Percentiles rank a stretch among this genome's conserved stretches.
phyloP scores from a whole-genome alignment of 2,329 filamentous ascomycete species.

The Trichothecium sympodiale region DNA sequence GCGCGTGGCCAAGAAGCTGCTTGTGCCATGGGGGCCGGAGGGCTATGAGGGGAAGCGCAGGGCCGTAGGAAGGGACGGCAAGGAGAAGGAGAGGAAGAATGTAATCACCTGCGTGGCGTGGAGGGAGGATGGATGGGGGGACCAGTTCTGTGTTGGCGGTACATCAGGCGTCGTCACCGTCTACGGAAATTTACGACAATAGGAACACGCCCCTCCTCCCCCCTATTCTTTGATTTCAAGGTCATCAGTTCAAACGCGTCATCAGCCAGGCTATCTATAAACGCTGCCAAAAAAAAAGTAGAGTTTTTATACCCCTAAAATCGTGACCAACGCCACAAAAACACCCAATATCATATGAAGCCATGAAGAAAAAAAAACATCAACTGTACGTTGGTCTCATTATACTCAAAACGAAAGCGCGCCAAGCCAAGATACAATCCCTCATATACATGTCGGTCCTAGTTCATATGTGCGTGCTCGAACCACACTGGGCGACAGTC shows the following conservation, averaged over 20 bases:
- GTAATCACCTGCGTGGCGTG: conserved; percentile 52
- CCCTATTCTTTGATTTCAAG: not conserved
- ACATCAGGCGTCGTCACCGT: conserved; percentile 55
- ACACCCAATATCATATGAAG: not conserved
- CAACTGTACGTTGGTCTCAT: too few relatives aligned
- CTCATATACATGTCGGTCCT: too few relatives aligned
- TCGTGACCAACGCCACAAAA: too few relatives aligned
- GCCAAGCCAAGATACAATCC: too few relatives aligned
- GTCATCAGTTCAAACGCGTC: too few relatives aligned
- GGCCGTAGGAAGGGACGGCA: conserved; percentile 47
- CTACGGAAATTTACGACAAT: conserved; percentile 32
- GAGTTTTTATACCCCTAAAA: too few relatives aligned
- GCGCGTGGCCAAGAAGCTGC: conserved; percentile 51
- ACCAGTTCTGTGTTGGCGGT: conserved; percentile 55
- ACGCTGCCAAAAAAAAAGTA: too few relatives aligned
- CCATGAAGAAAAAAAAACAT: too few relatives aligned
- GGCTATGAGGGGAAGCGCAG: conserved; percentile 37
- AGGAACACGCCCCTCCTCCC: not conserved
- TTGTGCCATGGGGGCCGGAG: conserved; percentile 44
- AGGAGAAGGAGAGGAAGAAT: conserved; percentile 47
- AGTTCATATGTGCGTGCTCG: conserved; percentile 81
- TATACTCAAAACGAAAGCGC: too few relatives aligned
- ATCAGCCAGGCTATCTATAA: too few relatives aligned
- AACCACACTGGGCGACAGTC: conserved; percentile 97
- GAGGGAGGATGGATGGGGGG: conserved; percentile 50